phyloP scores from a whole-genome alignment of 257 asterid species.

The Coffea eugenioides region DNA sequence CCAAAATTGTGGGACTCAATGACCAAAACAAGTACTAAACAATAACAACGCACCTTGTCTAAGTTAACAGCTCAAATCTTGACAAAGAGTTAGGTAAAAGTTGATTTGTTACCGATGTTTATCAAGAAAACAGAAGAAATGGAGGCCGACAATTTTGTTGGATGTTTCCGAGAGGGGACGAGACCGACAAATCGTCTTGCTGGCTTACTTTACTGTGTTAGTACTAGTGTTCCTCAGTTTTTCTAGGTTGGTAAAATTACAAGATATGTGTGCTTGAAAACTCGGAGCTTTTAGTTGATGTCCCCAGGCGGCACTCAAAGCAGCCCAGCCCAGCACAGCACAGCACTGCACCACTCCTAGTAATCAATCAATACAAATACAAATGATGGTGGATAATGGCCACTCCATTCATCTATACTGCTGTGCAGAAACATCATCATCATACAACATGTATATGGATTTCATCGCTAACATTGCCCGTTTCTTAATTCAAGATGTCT shows the following conservation, averaged over 20 bases:
- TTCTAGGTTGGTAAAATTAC: no score
- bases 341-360: neutral
- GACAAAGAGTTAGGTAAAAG: no score
- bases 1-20: no score
- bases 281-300: neutral
- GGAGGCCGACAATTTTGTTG: neutral
- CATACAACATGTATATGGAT: neutral
- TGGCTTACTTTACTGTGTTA: neutral
- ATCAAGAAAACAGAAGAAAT: no score
- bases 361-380: neutral
- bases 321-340: neutral
- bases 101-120: no score
- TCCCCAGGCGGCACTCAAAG: neutral
- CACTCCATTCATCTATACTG: neutral
- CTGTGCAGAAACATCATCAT: neutral
- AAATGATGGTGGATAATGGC: conserved; percentile 1
- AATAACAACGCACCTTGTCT: no score
- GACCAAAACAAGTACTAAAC: neutral
- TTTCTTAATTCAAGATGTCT: neutral
- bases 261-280: no score
- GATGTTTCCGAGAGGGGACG: no score
- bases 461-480: neutral
- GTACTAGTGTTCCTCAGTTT: no score
- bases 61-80: no score
- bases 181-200: neutral